A percentile compares a stretch with the other conserved stretches of the same genome.
Conservation (phyloP, 495 filamentous ascomycete species). For the Evansstolkia leycettana region DNA sequence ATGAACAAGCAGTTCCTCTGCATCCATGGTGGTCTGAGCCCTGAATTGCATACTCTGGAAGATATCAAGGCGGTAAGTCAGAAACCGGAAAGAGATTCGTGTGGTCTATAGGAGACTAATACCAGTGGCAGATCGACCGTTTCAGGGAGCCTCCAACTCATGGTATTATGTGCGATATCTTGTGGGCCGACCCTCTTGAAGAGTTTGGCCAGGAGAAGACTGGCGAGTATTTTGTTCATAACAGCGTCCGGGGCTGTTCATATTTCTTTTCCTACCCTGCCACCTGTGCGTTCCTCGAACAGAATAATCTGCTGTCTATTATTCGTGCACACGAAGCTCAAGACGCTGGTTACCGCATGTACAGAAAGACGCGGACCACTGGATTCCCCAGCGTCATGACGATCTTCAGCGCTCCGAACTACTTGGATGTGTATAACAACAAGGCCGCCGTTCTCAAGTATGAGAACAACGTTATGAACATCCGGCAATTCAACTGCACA, state of each 20-base stretch:
- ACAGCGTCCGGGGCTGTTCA: constrained; percentile 95
- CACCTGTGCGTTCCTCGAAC: constrained; percentile 96
- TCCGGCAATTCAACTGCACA: constrained; percentile 98
- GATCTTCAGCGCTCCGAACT: constrained; percentile 98
- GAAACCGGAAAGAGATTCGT: no score
- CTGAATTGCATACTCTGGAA: constrained; percentile 89
- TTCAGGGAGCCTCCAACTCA: constrained; percentile 96
- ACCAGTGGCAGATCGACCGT: constrained; percentile 68
- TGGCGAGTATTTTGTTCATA: constrained; percentile 92
- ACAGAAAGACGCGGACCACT: constrained; percentile 92
- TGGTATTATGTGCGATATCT: constrained; percentile 96
- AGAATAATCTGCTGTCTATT: constrained; percentile 95
- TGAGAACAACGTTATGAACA: constrained; percentile 99
- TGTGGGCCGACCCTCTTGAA: constrained; percentile 98
- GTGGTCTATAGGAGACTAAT: not conserved
- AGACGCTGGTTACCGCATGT: constrained; percentile 98
- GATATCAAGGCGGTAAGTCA: constrained; percentile 73
- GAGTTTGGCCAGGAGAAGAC: constrained; percentile 99
- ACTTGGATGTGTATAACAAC: constrained; percentile 99
- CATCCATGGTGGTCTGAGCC: constrained; percentile 93
- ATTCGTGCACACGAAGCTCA: constrained; percentile 99
- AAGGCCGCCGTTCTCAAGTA: constrained; percentile 98
- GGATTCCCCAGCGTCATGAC: constrained; percentile 99
- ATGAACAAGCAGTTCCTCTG: constrained; percentile 99
- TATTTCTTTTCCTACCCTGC: constrained; percentile 99